These are phyloP conservation scores for Eucalyptus brandiana DNA, from an alignment of 345 rosid genomes.

Conservation along the genomic window DNA sequence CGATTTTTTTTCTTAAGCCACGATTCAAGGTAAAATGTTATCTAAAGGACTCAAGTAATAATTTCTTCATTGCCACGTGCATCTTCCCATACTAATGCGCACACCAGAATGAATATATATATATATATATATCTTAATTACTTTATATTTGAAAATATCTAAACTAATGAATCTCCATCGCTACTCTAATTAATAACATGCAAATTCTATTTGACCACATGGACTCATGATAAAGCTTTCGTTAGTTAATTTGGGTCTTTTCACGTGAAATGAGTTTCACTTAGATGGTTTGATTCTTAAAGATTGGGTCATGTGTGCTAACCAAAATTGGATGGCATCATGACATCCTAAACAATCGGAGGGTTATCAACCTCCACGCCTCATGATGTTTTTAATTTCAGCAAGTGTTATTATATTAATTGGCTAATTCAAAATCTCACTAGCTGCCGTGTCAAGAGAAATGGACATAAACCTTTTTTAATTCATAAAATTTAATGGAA, in stretches of 20 bases:
- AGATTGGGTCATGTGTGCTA: not conserved
- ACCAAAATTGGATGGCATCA: not conserved
- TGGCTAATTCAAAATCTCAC: not conserved
- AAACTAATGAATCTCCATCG: no score
- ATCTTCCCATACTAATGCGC: not conserved
- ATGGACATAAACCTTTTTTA: not conserved
- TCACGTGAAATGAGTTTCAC: fast-evolving
- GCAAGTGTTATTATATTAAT: not conserved
- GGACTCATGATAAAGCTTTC: no score
- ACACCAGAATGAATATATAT: no score
- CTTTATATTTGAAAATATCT: no score
- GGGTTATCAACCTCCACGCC: not conserved
- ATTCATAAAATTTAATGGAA: not conserved
- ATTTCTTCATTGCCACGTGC: not conserved
- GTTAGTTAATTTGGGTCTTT: no score
- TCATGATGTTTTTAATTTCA: not conserved
- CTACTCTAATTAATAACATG: no score
- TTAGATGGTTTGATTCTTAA: not conserved
- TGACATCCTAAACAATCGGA: not conserved
- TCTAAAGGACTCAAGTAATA: not conserved
- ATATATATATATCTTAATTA: no score
- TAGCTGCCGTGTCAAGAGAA: fast-evolving
- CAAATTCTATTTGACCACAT: no score
- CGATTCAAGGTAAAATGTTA: not conserved
- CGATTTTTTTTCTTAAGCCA: not conserved